Conservation (phyloP, 2,329 filamentous ascomycete genomes). For the Ploettnerulaceae sp. region DNA sequence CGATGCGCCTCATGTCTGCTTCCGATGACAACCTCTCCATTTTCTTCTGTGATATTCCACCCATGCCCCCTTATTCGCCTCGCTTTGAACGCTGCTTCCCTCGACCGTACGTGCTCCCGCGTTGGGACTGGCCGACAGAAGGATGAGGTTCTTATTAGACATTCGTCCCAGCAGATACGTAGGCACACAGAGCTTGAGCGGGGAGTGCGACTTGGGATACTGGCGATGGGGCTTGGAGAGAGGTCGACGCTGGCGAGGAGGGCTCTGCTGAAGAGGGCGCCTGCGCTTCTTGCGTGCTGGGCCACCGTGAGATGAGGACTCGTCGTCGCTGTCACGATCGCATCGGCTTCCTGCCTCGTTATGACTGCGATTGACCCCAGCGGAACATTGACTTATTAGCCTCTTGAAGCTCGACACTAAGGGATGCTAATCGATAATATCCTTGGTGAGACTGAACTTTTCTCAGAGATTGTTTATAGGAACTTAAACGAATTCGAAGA, state of each 20-base stretch:
- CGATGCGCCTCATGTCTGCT: slow-evolving; percentile 13
- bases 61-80: slow-evolving; percentile 6
- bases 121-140: slow-evolving; percentile 12
- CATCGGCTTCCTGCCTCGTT: slow-evolving; percentile 9
- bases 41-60: neutral
- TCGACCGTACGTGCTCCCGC: slow-evolving; percentile 8
- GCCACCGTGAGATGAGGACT: too few species aligned
- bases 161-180: slow-evolving; percentile 13
- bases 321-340: slow-evolving; percentile 13
- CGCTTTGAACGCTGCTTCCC: slow-evolving; percentile 8
- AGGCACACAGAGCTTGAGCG: slow-evolving; percentile 14
- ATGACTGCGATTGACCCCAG: too few species aligned
- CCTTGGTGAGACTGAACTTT: neutral
- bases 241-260: too few species aligned
- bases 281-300: too few species aligned
- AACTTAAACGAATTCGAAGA: neutral
- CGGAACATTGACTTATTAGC: neutral
- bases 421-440: neutral
- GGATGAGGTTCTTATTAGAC: slow-evolving; percentile 7
- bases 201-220: too few species aligned
- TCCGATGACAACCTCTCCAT: slow-evolving; percentile 9
- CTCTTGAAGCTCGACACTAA: neutral
- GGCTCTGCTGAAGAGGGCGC: too few species aligned
- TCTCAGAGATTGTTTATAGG: neutral
- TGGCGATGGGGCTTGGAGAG: too few species aligned